Base-by-base conservation (phyloP, 169 alveolate species). In the Cryptosporidium andersoni region DNA sequence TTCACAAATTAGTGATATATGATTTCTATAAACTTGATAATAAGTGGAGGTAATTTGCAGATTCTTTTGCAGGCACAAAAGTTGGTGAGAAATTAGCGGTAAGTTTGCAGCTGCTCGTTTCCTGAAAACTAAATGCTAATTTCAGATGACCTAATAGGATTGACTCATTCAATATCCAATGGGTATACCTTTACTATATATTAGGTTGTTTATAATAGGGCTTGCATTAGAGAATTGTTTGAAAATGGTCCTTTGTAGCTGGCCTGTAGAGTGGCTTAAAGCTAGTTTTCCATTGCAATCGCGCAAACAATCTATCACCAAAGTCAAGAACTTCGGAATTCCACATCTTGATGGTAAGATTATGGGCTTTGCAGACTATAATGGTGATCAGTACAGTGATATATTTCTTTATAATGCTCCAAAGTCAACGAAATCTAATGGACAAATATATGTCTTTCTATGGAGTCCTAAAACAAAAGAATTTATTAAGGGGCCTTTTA, bases 201-300 rank as follows among this genome's bases (percentile, higher is more conserved):
- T 25, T 25, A 25, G 25, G 25, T 0, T 25, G 25, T 25, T 25
- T 25, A 25, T 25, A 25, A 25, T 25, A 25, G 25, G 25, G 25
- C 25, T 25, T 25, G 25, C 25, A 25, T 25, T 25, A 0, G 25
- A 25, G 25, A 25, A 25, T 25, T 60, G 11, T 60, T 60, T 39
- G 11, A 9, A 36, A 11, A 60, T 16, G 55, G 85, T 48, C 37
- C 42, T 55, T 74, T 74, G 64, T 6, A 45, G 42, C 12, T 74
- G 67, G 85, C 55, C 42, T 58, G 12, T 74, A 74, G 85, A 74
- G 1, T 74, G 85, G 85, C 16, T 74, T 1, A 64, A 74, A 3
- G 55, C 74, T 1, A 37, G 60, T 25, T 39, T 74, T 5, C 40
- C 47, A 74, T 60, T 74, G 25, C 55, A 74, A 42, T 58, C 85